These are phyloP conservation scores for Luffa aegyptiaca DNA, from an alignment of 306 rosid genomes.

Conservation along the genomic window DNA sequence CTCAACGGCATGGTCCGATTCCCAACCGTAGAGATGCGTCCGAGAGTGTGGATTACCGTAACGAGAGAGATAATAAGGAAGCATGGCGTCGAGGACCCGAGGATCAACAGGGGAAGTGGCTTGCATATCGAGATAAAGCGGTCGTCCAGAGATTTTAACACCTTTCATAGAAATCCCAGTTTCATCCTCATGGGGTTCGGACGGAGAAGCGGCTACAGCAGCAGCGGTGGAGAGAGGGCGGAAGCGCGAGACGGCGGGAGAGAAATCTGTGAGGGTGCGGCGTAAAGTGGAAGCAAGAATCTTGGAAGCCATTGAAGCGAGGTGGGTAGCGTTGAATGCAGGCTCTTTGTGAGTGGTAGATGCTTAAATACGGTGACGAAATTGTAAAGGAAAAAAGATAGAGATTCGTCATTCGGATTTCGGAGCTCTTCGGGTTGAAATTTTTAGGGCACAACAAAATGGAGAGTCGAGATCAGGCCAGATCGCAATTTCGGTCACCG, in stretches of 20 bases:
- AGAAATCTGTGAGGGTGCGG: conserved; percentile 16
- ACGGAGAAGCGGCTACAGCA: conserved; percentile 18
- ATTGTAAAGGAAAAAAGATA: background rate
- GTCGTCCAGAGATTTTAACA: conserved; percentile 62
- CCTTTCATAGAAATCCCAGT: conserved; percentile 67
- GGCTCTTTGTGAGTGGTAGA: background rate
- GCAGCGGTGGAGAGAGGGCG: conserved; percentile 22
- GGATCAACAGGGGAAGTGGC: conserved; percentile 89
- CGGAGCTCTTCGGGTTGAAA: background rate
- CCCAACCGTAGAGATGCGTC: conserved; percentile 92
- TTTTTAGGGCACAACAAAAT: conserved; percentile 5
- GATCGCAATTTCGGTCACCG: background rate
- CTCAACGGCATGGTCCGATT: conserved; percentile 84
- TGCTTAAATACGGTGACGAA: background rate
- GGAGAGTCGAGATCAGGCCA: background rate
- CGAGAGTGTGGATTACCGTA: conserved; percentile 91
- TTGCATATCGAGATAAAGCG: conserved; percentile 83
- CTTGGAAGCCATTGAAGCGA: conserved; percentile 42
- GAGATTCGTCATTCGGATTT: background rate
- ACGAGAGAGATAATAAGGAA: conserved; percentile 54
- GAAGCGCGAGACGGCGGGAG: background rate
- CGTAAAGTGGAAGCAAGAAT: conserved; percentile 45
- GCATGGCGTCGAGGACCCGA: conserved; percentile 88
- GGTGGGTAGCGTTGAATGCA: background rate
- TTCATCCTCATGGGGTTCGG: conserved; percentile 28